These are phyloP conservation scores for Cyclotella sp. DNA, from an alignment of 108 stramenopile genomes.

Conservation along the genomic window DNA sequence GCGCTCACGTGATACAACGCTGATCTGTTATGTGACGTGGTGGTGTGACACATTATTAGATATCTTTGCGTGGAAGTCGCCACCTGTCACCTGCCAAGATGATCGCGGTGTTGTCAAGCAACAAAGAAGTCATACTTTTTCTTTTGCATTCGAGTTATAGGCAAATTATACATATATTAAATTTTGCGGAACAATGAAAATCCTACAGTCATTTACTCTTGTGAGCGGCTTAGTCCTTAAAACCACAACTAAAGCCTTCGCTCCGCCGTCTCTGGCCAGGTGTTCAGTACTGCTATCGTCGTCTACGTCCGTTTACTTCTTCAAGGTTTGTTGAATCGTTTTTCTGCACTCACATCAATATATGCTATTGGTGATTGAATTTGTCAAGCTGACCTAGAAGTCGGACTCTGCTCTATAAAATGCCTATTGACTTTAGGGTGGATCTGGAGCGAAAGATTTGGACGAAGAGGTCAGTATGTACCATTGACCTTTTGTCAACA, in stretches of 20 bases:
- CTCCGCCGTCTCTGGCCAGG: not conserved
- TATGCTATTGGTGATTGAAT: no score
- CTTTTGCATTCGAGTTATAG: no score
- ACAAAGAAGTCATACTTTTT: no score
- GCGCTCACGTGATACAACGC: no score
- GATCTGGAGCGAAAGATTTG: slow-evolving; percentile 49
- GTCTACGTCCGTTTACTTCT: slow-evolving; percentile 6
- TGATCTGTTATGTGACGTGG: no score
- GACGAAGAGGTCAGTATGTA: slow-evolving; percentile 39
- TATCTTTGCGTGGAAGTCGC: no score
- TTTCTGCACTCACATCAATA: not conserved
- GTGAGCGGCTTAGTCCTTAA: not conserved
- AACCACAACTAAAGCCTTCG: slow-evolving; percentile 5
- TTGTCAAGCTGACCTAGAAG: no score
- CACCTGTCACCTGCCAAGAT: no score
- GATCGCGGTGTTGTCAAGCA: no score
- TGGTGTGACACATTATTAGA: no score
- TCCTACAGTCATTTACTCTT: slow-evolving; percentile 5
- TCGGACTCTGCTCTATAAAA: not conserved
- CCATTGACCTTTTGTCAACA: not conserved
- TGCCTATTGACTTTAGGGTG: slow-evolving; percentile 18
- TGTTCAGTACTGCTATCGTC: not conserved
- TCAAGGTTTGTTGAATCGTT: slow-evolving; percentile 10
- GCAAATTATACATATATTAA: not conserved
- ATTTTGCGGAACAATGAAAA: slow-evolving; percentile 14